These are phyloP conservation scores for Stagonosporopsis rhizophila DNA, from an alignment of 2,329 filamentous ascomycete genomes.

Conservation along the genomic window DNA sequence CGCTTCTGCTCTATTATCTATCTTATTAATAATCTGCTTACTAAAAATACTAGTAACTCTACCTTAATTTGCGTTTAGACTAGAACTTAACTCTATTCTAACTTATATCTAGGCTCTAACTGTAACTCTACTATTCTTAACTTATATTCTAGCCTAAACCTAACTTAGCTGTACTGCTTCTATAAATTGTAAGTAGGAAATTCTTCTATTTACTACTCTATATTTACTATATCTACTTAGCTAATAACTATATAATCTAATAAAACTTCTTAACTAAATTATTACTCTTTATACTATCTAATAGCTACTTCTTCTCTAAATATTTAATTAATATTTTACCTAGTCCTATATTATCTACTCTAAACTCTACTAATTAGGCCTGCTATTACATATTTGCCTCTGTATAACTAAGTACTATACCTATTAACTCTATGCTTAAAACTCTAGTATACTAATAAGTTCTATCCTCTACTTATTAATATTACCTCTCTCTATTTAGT, in stretches of 20 bases:
- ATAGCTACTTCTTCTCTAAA: conserved; percentile 10
- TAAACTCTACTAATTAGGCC: not conserved
- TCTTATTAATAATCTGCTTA: too few species aligned
- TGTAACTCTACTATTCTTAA: too few species aligned
- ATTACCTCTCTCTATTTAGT: not conserved
- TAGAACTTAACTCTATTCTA: too few species aligned
- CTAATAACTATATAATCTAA: conserved; percentile 14
- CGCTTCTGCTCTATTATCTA: too few species aligned
- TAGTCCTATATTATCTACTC: not conserved
- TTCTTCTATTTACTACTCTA: conserved; percentile 9
- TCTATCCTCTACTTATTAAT: conserved; percentile 1
- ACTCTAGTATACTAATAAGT: conserved; percentile 15
- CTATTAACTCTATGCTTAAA: conserved; percentile 9
- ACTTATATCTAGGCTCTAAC: too few species aligned
- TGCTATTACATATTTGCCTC: too few species aligned
- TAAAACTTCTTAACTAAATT: conserved; percentile 17
- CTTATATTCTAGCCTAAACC: too few species aligned
- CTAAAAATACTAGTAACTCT: conserved; percentile 1
- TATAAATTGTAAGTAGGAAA: not conserved
- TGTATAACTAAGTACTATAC: not conserved
- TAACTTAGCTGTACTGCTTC: too few species aligned
- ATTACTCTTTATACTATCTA: conserved; percentile 15
- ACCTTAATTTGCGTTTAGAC: too few species aligned
- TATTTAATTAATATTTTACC: conserved; percentile 2
- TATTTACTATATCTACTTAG: conserved; percentile 4